These are phyloP conservation scores for Colletotrichum sp. DNA, from an alignment of 2,329 filamentous ascomycete species.

Conservation along the genomic window DNA sequence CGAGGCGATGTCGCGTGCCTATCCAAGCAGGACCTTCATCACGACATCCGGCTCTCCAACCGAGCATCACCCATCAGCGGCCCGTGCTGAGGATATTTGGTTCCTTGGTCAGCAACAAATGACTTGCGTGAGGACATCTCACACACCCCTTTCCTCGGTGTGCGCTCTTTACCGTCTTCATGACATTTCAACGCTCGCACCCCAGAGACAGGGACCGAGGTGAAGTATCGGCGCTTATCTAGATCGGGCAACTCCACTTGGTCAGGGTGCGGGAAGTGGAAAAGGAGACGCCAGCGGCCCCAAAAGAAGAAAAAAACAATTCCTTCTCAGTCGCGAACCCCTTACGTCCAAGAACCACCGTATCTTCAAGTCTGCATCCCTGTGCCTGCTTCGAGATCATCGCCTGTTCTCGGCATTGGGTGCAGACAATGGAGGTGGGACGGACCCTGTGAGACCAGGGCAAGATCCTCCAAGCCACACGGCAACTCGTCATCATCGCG, in stretches of 20 bases:
- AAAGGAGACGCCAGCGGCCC: background rate
- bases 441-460: background rate
- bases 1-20: background rate
- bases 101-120: background rate
- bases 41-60: background rate
- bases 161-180: background rate
- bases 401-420: background rate
- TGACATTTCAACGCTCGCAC: background rate
- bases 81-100: background rate
- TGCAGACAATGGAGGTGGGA: background rate
- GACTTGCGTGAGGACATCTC: background rate
- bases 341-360: background rate
- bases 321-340: background rate
- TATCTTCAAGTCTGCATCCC: background rate
- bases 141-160: background rate
- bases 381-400: background rate
- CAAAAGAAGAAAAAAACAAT: background rate
- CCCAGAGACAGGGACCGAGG: background rate
- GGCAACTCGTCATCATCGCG: background rate
- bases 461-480: constrained; percentile 9
- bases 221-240: background rate
- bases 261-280: constrained; percentile 6
- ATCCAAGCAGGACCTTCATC: background rate
- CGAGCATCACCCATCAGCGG: background rate
- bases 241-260: constrained; percentile 5